A percentile compares a stretch with the other conserved stretches of the same genome.
These are phyloP conservation scores for Datura wrightii DNA, from an alignment of 257 asterid species.

Conservation along the genomic window DNA sequence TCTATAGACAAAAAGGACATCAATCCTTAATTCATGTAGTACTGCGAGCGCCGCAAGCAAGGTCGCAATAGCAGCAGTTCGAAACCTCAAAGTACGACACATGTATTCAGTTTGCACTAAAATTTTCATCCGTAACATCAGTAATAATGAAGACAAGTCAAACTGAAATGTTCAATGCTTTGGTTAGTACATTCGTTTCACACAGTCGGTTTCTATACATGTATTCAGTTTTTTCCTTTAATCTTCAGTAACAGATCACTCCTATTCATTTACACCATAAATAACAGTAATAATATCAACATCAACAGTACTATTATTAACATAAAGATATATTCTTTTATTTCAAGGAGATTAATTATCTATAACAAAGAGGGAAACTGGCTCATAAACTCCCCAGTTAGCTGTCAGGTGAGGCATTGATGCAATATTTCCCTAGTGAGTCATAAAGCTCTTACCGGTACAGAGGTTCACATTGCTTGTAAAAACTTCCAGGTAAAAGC, in stretches of 20 bases:
- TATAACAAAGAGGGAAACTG: neutral
- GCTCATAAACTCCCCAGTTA: neutral
- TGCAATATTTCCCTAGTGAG: neutral
- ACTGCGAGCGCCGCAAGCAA: too few relatives aligned
- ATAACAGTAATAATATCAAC: neutral
- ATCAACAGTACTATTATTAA: neutral
- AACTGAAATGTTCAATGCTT: neutral
- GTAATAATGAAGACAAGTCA: neutral
- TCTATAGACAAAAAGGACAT: too few relatives aligned
- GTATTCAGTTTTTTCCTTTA: neutral
- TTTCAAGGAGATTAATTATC: neutral
- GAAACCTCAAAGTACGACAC: neutral
- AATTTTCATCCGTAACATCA: neutral
- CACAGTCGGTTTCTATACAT: neutral
- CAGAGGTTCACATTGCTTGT: neutral
- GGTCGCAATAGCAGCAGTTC: neutral
- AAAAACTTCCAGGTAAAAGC: neutral
- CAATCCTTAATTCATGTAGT: too few relatives aligned
- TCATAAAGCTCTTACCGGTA: neutral
- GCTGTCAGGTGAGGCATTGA: neutral
- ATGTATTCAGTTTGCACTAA: neutral
- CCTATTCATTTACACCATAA: neutral
- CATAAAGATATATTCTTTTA: neutral
- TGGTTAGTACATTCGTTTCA: neutral
- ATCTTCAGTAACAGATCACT: neutral